Percentiles rank a stretch among this genome's conserved stretches.
Conservation (phyloP, 2,329 filamentous ascomycete species). For the Colletotrichum tropicale region DNA sequence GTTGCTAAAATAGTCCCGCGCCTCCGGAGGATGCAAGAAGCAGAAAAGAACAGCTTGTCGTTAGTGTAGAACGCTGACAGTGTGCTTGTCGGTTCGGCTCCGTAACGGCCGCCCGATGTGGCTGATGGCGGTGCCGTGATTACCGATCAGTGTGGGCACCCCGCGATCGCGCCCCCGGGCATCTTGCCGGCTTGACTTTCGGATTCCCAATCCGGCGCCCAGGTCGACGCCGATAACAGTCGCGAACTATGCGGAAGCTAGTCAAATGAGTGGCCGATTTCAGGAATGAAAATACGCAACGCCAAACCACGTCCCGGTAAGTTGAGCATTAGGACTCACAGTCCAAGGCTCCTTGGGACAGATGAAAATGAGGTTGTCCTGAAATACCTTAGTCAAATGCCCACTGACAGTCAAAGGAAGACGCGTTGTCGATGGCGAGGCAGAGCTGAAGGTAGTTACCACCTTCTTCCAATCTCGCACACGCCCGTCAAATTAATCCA, state of each 20-base stretch:
- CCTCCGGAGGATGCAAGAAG: neutral
- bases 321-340: neutral
- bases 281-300: neutral
- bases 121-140: neutral
- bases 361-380: neutral
- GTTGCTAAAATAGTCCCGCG: neutral
- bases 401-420: neutral
- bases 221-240: neutral
- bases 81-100: neutral
- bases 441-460: neutral
- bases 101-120: neutral
- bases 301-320: neutral
- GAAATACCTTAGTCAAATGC: neutral
- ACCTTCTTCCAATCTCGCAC: neutral
- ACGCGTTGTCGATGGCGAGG: neutral
- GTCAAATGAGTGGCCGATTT: fast-evolving
- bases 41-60: neutral
- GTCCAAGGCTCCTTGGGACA: neutral
- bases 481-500: neutral
- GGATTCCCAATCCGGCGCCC: neutral
- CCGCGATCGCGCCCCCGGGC: neutral
- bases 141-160: neutral
- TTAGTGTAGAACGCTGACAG: neutral
- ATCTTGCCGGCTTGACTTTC: neutral
- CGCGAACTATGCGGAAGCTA: neutral